Percentiles rank a stretch among this genome's conserved stretches.
phyloP scores from a whole-genome alignment of 352 stramenopile genomes.

The Phytophthora fragariae region DNA sequence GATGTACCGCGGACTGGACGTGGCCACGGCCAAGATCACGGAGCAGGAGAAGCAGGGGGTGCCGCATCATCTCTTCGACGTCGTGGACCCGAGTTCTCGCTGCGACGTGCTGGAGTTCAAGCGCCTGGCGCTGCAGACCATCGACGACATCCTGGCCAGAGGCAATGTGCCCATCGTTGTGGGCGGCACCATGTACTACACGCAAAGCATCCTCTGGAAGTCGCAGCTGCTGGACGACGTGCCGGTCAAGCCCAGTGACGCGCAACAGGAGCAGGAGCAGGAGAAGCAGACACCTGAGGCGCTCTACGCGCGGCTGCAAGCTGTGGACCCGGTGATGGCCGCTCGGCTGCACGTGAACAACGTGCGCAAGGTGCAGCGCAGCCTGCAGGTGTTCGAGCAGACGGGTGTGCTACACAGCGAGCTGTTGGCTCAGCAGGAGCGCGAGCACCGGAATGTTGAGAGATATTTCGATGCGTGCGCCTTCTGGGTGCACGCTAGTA shows the following conservation, averaged over 20 bases:
- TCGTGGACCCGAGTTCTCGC: constrained; percentile 77
- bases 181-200: constrained; percentile 94
- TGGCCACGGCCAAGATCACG: constrained; percentile 91
- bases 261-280: constrained; percentile 10
- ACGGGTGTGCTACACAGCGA: constrained; percentile 83
- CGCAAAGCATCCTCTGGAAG: constrained; percentile 90
- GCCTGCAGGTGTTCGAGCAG: constrained; percentile 86
- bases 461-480: constrained; percentile 83
- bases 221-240: constrained; percentile 87
- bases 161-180: constrained; percentile 93
- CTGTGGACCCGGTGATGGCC: constrained; percentile 88
- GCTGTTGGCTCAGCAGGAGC: constrained; percentile 63
- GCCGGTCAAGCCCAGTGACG: constrained; percentile 19
- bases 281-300: constrained; percentile 55
- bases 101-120: constrained; percentile 91
- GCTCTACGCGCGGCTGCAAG: constrained; percentile 65
- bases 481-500: constrained; percentile 87
- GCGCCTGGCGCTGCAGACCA: constrained; percentile 67
- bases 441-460: constrained; percentile 52
- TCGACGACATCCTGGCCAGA: constrained; percentile 86
- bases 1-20: constrained; percentile 90
- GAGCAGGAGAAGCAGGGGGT: constrained; percentile 87
- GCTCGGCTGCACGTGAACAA: constrained; percentile 86
- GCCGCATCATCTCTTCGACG: constrained; percentile 91
- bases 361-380: constrained; percentile 86